These are phyloP conservation scores for Leishmania amazonensis DNA, from an alignment of 208 protist genomes.

Conservation along the genomic window DNA sequence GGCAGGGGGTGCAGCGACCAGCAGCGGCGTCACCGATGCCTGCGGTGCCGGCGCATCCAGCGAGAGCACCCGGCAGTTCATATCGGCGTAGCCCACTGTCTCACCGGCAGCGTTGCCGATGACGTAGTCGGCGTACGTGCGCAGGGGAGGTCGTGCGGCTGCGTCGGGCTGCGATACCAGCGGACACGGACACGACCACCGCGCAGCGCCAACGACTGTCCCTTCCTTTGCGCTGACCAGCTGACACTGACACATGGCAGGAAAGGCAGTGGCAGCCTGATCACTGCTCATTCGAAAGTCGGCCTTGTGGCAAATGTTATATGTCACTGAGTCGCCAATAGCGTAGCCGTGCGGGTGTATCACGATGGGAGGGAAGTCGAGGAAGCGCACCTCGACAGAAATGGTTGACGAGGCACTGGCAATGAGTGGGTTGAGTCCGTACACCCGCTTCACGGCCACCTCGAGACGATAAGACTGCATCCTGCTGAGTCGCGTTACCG, in stretches of 20 bases:
- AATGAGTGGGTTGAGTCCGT: constrained; percentile 39
- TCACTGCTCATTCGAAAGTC: constrained; percentile 64
- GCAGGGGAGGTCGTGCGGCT: not conserved
- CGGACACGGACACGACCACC: constrained; percentile 21
- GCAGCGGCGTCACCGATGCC: not conserved
- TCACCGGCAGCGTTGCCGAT: constrained; percentile 43
- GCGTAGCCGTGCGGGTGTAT: constrained; percentile 47
- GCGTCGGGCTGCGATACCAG: constrained; percentile 1
- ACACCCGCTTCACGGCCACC: constrained; percentile 67
- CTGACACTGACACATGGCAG: constrained; percentile 60
- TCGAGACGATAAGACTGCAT: constrained; percentile 63
- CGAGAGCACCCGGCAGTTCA: constrained; percentile 69
- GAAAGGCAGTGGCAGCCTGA: constrained; percentile 39
- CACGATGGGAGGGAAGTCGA: constrained; percentile 70
- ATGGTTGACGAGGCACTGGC: constrained; percentile 7
- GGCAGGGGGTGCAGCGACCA: not conserved
- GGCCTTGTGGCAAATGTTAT: constrained; percentile 82
- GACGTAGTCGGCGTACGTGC: constrained; percentile 48
- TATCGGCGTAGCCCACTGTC: constrained; percentile 77
- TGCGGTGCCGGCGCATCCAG: not conserved
- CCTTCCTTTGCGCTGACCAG: constrained; percentile 19
- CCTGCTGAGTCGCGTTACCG: not conserved
- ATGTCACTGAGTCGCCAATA: constrained; percentile 41
- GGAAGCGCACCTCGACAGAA: constrained; percentile 59
- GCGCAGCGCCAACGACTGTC: not conserved